Percentiles rank a stretch among this genome's conserved stretches.
Conservation (phyloP, 2,329 filamentous ascomycete species). For the Curvularia verruculosa region DNA sequence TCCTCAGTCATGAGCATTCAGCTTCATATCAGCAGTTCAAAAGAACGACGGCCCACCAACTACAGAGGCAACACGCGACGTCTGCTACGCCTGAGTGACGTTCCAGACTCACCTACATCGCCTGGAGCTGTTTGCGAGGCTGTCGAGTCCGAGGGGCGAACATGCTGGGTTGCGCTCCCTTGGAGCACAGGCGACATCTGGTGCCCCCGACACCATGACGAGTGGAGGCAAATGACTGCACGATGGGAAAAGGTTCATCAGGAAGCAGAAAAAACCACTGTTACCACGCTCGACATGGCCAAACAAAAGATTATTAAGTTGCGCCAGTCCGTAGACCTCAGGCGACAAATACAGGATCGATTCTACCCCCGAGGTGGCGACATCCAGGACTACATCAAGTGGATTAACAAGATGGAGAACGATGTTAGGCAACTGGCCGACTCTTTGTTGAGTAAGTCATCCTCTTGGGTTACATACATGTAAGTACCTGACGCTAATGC, state of each 20-base stretch:
- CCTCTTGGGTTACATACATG: no score
- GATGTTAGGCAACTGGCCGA: slow-evolving; percentile 31
- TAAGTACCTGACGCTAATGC: background rate
- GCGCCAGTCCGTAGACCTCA: slow-evolving; percentile 30
- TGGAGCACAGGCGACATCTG: slow-evolving; percentile 12
- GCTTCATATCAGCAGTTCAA: slow-evolving; percentile 16
- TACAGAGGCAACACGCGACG: slow-evolving; percentile 16
- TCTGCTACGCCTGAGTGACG: slow-evolving; percentile 17
- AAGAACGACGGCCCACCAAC: slow-evolving; percentile 3
- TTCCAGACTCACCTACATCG: slow-evolving; percentile 25
- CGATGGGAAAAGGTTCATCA: slow-evolving; percentile 24
- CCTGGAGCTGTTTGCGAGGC: slow-evolving; percentile 27
- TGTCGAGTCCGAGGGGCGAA: slow-evolving; percentile 29
- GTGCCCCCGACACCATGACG: slow-evolving; percentile 27
- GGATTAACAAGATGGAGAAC: slow-evolving; percentile 32
- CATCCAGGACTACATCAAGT: slow-evolving; percentile 32
- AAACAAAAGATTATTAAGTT: slow-evolving; percentile 35
- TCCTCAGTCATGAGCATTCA: slow-evolving; percentile 13
- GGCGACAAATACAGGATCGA: slow-evolving; percentile 29
- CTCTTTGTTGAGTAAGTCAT: slow-evolving; percentile 28
- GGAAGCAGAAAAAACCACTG: slow-evolving; percentile 30
- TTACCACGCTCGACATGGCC: slow-evolving; percentile 14
- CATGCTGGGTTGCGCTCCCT: slow-evolving; percentile 21
- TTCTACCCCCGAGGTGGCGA: slow-evolving; percentile 35
- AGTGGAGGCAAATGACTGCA: slow-evolving; percentile 24